Percentiles rank a stretch among this genome's conserved stretches.
Evolutionary conservation across 2,329 filamentous ascomycete species (phyloP).

Genomic region (Exutisphaerella laricina): DNA sequence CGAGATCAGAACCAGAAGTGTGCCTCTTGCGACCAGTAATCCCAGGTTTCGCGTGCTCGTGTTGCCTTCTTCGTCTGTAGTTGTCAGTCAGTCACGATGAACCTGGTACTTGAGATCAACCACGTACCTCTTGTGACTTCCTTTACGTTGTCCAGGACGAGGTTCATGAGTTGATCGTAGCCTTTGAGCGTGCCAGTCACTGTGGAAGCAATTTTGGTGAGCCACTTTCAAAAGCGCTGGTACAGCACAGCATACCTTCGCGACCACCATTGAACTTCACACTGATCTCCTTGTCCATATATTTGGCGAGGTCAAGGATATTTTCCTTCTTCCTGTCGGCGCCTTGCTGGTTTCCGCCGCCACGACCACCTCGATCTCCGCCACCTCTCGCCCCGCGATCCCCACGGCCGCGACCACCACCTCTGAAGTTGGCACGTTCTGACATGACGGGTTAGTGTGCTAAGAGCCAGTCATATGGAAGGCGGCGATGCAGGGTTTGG

Average conservation of each 20-base stretch:
- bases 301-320: slow-evolving; percentile 90
- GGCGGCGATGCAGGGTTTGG: background rate
- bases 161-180: slow-evolving; percentile 96
- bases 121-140: slow-evolving; percentile 81
- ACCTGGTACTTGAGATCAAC: too few species aligned
- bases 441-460: slow-evolving; percentile 40
- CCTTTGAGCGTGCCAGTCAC: slow-evolving; percentile 88
- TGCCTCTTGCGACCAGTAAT: slow-evolving; percentile 84
- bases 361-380: slow-evolving; percentile 23
- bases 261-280: slow-evolving; percentile 96
- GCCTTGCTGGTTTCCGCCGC: slow-evolving; percentile 28
- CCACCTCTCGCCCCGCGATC: slow-evolving; percentile 38
- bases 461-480: slow-evolving; percentile 1
- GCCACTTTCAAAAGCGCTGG: too few species aligned
- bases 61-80: slow-evolving; percentile 87
- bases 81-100: too few species aligned
- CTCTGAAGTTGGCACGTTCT: slow-evolving; percentile 50
- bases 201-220: too few species aligned
- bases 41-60: slow-evolving; percentile 74
- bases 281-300: slow-evolving; percentile 91
- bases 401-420: slow-evolving; percentile 37
- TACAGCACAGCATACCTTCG: slow-evolving; percentile 68
- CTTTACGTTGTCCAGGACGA: slow-evolving; percentile 90
- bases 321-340: slow-evolving; percentile 87
- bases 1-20: slow-evolving; percentile 84